Conservation (phyloP, 1,284 basidiomycete species). For the Cutaneotrichosporon mucoides region DNA sequence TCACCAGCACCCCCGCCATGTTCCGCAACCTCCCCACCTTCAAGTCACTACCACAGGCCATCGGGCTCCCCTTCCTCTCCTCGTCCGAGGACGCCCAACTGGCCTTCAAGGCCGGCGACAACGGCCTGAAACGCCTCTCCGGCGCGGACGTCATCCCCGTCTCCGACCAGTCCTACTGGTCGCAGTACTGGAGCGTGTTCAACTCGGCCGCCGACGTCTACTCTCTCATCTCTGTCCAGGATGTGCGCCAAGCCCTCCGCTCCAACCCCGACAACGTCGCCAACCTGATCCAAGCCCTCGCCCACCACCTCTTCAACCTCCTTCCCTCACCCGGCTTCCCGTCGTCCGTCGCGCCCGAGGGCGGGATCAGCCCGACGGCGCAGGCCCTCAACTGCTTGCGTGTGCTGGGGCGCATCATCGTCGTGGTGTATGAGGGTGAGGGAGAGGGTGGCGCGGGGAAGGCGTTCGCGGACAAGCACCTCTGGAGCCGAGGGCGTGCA, state of each 20-base stretch:
- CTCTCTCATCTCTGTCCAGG: slow-evolving; percentile 76
- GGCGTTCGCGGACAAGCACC: slow-evolving; percentile 13
- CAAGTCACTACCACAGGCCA: slow-evolving; percentile 47
- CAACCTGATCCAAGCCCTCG: slow-evolving; percentile 70
- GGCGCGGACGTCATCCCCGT: slow-evolving; percentile 66
- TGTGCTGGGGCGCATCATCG: slow-evolving; percentile 77
- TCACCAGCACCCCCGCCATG: slow-evolving; percentile 15
- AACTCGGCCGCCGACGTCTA: slow-evolving; percentile 83
- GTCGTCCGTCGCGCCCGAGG: slow-evolving; percentile 49
- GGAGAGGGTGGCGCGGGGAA: slow-evolving; percentile 44
- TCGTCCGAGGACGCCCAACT: slow-evolving; percentile 78
- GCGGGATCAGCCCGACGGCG: slow-evolving; percentile 54
- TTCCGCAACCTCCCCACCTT: slow-evolving; percentile 40
- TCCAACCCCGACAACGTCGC: slow-evolving; percentile 78
- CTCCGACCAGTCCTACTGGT: slow-evolving; percentile 70
- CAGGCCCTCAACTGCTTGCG: slow-evolving; percentile 84
- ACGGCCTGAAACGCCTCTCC: slow-evolving; percentile 70
- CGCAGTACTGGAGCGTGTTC: slow-evolving; percentile 78
- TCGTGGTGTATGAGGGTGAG: slow-evolving; percentile 77
- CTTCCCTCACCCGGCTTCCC: slow-evolving; percentile 80
- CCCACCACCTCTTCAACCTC: slow-evolving; percentile 71
- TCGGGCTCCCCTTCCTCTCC: slow-evolving; percentile 48
- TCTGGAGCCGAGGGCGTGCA: slow-evolving; percentile 4
- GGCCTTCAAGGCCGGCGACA: slow-evolving; percentile 72
- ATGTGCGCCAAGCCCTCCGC: slow-evolving; percentile 75